Evolutionary conservation across 352 stramenopile species (phyloP).

Genomic region (Phytopythium aichiense): DNA sequence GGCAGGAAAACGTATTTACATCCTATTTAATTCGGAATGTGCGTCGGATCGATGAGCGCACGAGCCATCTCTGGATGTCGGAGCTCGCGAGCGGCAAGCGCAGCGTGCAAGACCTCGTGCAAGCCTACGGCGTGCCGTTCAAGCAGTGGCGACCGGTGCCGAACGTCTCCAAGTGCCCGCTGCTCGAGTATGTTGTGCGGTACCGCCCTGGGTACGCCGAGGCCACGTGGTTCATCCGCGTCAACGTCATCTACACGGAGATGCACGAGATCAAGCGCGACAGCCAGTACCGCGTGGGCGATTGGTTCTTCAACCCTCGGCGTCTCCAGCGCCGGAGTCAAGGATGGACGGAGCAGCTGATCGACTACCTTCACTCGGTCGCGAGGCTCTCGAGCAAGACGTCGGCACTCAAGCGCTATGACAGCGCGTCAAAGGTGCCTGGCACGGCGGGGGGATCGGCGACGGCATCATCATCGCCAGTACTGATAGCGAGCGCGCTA

Average conservation of each 20-base stretch:
- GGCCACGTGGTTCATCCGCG: constrained; percentile 78
- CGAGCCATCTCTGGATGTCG: constrained; percentile 75
- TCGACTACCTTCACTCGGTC: constrained; percentile 68
- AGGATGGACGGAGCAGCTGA: constrained; percentile 77
- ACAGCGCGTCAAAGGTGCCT: background rate
- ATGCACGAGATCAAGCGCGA: constrained; percentile 82
- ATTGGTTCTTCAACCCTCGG: constrained; percentile 81
- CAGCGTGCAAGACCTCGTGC: constrained; percentile 66
- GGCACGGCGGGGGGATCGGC: background rate
- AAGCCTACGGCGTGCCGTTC: constrained; percentile 75
- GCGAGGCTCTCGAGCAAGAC: constrained; percentile 33
- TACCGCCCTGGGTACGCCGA: constrained; percentile 69
- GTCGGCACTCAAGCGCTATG: constrained; percentile 11
- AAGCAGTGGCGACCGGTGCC: constrained; percentile 78
- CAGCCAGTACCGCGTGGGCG: constrained; percentile 43
- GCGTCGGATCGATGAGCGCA: constrained; percentile 71
- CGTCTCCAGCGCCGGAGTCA: constrained; percentile 64
- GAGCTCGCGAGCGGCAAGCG: constrained; percentile 62
- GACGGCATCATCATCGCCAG: background rate
- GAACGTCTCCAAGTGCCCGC: constrained; percentile 71
- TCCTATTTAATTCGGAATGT: constrained; percentile 84
- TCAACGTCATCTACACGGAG: constrained; percentile 87
- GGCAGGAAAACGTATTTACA: constrained; percentile 55
- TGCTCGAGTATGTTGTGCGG: constrained; percentile 73
- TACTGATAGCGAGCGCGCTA: background rate